Base-by-base conservation (phyloP, 352 stramenopile genomes). In the Globisporangium polare region DNA sequence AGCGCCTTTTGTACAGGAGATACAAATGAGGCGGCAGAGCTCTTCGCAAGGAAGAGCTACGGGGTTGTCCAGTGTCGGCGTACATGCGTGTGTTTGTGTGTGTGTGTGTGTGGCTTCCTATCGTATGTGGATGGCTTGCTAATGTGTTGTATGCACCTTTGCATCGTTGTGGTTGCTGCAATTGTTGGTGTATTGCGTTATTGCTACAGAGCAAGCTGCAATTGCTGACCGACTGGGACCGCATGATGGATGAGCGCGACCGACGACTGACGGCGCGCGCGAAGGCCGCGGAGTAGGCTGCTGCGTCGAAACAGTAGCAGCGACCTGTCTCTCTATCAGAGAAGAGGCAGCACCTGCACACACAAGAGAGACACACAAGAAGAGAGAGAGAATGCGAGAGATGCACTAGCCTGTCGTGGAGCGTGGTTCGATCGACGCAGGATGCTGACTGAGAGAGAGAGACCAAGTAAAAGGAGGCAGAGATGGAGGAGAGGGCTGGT, bases 161-260 rank as follows among this genome's bases (percentile, higher is more conserved):
- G 5, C 5, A 10, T 52, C 26, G 46, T 17, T 52, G 47, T 53
- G 18, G 47, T 7, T 35, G 10, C 22, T 42, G 47, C 42, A 49
- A 35, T 35, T 24, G 12, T 31, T 18, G 22, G 13, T 24, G 43
- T 20, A 27, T 20, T 53, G 2, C 12, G 54, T 42, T 26, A 9
- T n/a, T 26, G 17, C 45, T 45, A 20, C 55, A 92, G 83, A 87
- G 75, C 77, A 92, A 92, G 62, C 69, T 92, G 54, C 71, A 89
- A 57, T 67, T 89, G 66, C 51, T 92, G 62, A 89, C 83, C 58
- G 75, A 90, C 67, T 92, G 80, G 80, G 83, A 92, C 70, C 78
- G 79, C 57, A 80, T 86, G 77, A 92, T 92, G 80, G 80, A 92
- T 61, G 79, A 89, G 17, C 79, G 83, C 15, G 80, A 92, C 75